These are phyloP conservation scores for Ceratobasidium sp. DNA, from an alignment of 1,284 basidiomycete genomes.

Conservation along the genomic window DNA sequence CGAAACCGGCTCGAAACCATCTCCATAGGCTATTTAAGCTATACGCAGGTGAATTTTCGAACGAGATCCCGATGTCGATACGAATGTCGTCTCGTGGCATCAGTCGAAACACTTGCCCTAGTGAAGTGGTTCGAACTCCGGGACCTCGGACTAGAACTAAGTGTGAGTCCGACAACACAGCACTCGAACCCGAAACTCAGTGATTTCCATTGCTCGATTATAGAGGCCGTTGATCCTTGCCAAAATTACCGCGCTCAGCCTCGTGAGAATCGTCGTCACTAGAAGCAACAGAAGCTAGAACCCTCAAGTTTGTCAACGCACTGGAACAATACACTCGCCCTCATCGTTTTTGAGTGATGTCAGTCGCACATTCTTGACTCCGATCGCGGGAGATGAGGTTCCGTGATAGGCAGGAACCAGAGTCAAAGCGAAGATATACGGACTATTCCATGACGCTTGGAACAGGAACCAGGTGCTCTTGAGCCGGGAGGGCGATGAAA, in stretches of 20 bases:
- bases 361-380: slow-evolving; percentile 53
- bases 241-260: too few relatives aligned
- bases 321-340: slow-evolving; percentile 55
- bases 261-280: too few relatives aligned
- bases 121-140: slow-evolving; percentile 52
- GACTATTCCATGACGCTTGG: slow-evolving; percentile 42
- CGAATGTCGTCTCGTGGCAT: slow-evolving; percentile 56
- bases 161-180: slow-evolving; percentile 45
- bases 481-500: slow-evolving; percentile 44
- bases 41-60: background rate
- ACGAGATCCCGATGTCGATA: slow-evolving; percentile 42
- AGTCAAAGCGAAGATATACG: slow-evolving; percentile 49
- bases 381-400: slow-evolving; percentile 32
- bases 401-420: slow-evolving; percentile 43
- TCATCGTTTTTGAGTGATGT: slow-evolving; percentile 55
- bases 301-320: slow-evolving; percentile 59
- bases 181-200: slow-evolving; percentile 49
- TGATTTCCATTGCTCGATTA: slow-evolving; percentile 49
- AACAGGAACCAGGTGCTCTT: slow-evolving; percentile 44
- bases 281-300: slow-evolving; percentile 43
- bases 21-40: background rate
- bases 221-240: too few relatives aligned
- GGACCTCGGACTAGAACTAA: slow-evolving; percentile 44
- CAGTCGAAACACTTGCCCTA: slow-evolving; percentile 54
- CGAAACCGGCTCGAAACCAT: background rate